phyloP scores from a whole-genome alignment of 2,329 filamentous ascomycete genomes.

The Colletotrichum sp. region DNA sequence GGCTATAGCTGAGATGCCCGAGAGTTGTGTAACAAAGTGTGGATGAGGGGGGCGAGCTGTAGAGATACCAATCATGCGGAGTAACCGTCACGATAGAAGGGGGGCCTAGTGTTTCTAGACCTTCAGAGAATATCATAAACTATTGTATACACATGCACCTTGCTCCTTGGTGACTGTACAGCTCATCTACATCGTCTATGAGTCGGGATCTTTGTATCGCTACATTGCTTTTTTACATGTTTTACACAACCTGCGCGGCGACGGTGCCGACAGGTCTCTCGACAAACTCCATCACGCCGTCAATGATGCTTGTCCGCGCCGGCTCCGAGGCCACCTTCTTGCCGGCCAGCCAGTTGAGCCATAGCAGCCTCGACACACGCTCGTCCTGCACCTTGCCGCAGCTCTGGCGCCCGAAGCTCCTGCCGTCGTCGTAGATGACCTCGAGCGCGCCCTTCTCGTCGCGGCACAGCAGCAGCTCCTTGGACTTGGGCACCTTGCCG shows the following conservation, averaged over 20 bases:
- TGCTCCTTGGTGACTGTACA: background rate
- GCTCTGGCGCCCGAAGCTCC: conserved; percentile 49
- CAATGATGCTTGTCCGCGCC: conserved; percentile 80
- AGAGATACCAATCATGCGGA: background rate
- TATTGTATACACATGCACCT: background rate
- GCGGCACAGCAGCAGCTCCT: conserved; percentile 76
- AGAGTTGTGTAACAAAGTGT: background rate
- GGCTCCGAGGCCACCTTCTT: conserved; percentile 85
- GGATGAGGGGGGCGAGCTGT: background rate
- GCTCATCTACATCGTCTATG: conserved; percentile 10
- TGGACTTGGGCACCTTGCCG: conserved; percentile 79
- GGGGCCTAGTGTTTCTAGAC: background rate
- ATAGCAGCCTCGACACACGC: conserved; percentile 79
- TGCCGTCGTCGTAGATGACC: conserved; percentile 68
- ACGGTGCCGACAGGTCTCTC: conserved; percentile 88
- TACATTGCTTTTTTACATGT: conserved; percentile 23
- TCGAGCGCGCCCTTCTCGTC: conserved; percentile 69
- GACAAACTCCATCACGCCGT: conserved; percentile 87
- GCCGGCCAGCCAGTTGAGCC: conserved; percentile 89
- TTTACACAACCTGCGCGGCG: conserved; percentile 74
- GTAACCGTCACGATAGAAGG: background rate
- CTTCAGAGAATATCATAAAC: background rate
- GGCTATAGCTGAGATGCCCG: background rate
- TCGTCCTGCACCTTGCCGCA: conserved; percentile 81
- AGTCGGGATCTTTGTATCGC: background rate